Conservation (phyloP, 208 protist genomes). For the Acanthamoeba sp. region DNA sequence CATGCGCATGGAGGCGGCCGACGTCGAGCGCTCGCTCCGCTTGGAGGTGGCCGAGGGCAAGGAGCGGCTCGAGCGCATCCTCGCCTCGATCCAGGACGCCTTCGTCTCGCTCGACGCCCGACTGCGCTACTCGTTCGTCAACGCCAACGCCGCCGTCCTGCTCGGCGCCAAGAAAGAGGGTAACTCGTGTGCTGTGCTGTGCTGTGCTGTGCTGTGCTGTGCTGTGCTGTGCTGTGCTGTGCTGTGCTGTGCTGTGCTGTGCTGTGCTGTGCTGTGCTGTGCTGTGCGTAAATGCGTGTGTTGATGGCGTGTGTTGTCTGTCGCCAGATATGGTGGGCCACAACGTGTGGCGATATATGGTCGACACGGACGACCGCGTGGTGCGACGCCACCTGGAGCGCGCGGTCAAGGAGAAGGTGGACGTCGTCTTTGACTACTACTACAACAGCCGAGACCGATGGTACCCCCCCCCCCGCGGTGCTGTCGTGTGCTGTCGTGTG, state of each 20-base stretch:
- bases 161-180: conserved; percentile 43
- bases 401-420: conserved; percentile 20
- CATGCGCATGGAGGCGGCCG: background rate
- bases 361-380: conserved; percentile 48
- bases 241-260: background rate
- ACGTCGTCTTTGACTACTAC: conserved; percentile 54
- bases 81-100: conserved; percentile 40
- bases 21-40: background rate
- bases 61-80: conserved; percentile 49
- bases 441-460: background rate
- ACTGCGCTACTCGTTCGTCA: conserved; percentile 33
- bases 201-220: background rate
- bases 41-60: background rate
- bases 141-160: background rate
- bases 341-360: conserved; percentile 59
- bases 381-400: conserved; percentile 44
- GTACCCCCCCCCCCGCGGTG: background rate
- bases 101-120: conserved; percentile 11
- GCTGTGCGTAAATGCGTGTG: background rate
- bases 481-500: background rate
- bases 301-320: background rate
- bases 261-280: background rate
- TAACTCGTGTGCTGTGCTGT: background rate
- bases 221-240: background rate
- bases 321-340: conserved; percentile 12